Conservation (phyloP, 352 stramenopile genomes). For the Phytopythium montanum region DNA sequence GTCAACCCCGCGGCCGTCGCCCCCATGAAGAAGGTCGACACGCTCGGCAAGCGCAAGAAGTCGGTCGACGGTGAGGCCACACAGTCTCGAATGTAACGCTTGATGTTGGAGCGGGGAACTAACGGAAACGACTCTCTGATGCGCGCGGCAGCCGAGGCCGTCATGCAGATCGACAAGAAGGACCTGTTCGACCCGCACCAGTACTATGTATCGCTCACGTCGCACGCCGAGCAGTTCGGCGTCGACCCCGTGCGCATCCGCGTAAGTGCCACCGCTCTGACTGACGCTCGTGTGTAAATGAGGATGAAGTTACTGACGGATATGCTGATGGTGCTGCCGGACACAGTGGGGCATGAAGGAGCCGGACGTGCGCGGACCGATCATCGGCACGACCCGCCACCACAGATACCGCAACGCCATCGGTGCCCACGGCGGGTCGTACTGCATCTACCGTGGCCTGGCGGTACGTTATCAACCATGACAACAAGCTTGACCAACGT, state of each 20-base stretch:
- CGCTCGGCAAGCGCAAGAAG: conserved; percentile 88
- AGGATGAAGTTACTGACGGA: neutral
- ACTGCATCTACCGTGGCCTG: conserved; percentile 98
- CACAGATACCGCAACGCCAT: conserved; percentile 98
- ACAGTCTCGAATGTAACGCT: no score
- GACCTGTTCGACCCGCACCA: conserved; percentile 86
- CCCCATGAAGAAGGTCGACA: conserved; percentile 78
- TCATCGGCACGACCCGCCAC: conserved; percentile 96
- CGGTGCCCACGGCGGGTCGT: conserved; percentile 96
- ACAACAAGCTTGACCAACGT: neutral
- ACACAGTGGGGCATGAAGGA: conserved; percentile 92
- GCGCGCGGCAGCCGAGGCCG: conserved; percentile 49
- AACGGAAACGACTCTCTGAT: conserved; percentile 5
- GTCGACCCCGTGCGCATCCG: conserved; percentile 84
- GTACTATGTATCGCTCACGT: conserved; percentile 87
- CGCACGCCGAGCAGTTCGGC: conserved; percentile 83
- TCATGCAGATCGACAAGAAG: conserved; percentile 80
- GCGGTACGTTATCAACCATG: conserved; percentile 54
- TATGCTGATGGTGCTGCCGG: neutral
- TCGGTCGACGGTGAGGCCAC: conserved; percentile 81
- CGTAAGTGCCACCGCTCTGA: conserved; percentile 35
- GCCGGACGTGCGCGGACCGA: conserved; percentile 87
- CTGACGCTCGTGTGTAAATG: neutral
- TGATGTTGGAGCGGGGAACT: neutral
- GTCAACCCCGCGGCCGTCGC: conserved; percentile 10